These are phyloP conservation scores for Aspergillus udagawae DNA, from an alignment of 2,329 filamentous ascomycete genomes.

Conservation along the genomic window DNA sequence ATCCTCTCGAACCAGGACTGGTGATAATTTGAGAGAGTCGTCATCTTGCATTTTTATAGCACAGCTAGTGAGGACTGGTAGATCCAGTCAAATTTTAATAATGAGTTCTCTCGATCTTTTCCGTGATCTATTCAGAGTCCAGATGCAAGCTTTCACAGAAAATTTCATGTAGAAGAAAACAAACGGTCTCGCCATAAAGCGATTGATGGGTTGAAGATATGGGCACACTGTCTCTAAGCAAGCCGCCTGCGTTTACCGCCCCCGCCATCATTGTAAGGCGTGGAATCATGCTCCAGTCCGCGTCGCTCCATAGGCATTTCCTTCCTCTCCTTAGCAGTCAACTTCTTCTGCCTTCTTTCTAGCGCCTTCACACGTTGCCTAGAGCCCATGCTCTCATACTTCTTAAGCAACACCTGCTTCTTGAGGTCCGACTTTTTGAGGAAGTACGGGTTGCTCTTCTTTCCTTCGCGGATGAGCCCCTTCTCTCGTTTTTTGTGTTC, in stretches of 20 bases:
- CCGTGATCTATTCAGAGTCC: background rate
- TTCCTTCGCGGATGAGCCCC: conserved; percentile 79
- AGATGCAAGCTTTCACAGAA: background rate
- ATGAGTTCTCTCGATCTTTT: conserved; percentile 4
- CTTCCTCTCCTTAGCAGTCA: conserved; percentile 78
- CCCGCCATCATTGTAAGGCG: conserved; percentile 13
- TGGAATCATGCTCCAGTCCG: conserved; percentile 25
- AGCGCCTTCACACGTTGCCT: conserved; percentile 80
- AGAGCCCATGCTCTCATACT: conserved; percentile 78
- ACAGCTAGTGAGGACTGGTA: background rate
- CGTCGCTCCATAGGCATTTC: conserved; percentile 59
- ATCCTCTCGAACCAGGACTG: background rate
- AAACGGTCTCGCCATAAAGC: background rate
- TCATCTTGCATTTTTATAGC: background rate
- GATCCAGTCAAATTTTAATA: conserved; percentile 11
- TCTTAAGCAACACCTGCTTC: conserved; percentile 74
- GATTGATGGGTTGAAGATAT: background rate
- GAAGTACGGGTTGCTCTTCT: conserved; percentile 75
- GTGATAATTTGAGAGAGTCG: background rate
- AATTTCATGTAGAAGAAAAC: background rate
- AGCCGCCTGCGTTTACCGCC: conserved; percentile 27
- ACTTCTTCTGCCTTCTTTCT: conserved; percentile 85
- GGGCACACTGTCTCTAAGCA: conserved; percentile 14
- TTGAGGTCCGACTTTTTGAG: conserved; percentile 90
- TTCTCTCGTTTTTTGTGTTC: conserved; percentile 81